Evolutionary conservation across 805 yeast species (phyloP).

Genomic region (Teunomyces stri): DNA sequence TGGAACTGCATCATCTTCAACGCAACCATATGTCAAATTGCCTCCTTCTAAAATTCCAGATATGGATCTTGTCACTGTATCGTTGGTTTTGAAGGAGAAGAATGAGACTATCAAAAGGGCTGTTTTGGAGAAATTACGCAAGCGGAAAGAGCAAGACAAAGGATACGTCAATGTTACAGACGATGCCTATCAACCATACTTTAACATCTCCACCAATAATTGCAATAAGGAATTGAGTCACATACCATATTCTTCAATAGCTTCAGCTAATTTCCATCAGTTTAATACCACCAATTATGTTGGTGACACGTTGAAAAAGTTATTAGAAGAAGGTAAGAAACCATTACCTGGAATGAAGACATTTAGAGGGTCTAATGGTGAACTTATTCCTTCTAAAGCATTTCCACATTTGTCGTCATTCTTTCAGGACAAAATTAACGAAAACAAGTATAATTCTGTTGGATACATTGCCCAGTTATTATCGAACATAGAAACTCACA

Average conservation of each 20-base stretch:
- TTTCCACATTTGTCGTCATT: constrained; percentile 48
- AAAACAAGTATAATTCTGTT: constrained; percentile 18
- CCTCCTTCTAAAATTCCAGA: constrained; percentile 94
- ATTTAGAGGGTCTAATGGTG: constrained; percentile 52
- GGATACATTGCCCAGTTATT: constrained; percentile 40
- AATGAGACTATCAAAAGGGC: constrained; percentile 75
- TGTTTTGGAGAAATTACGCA: constrained; percentile 79
- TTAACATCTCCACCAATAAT: constrained; percentile 60
- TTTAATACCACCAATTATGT: constrained; percentile 59
- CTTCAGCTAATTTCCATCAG: constrained; percentile 63
- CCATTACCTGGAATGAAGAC: constrained; percentile 45
- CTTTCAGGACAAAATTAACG: constrained; percentile 26
- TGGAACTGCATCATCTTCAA: constrained; percentile 23
- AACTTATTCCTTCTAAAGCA: constrained; percentile 44
- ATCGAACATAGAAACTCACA: constrained; percentile 36
- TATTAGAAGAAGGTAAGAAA: constrained; percentile 43
- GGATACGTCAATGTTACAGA: constrained; percentile 85
- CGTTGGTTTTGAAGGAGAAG: constrained; percentile 68
- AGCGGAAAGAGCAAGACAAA: constrained; percentile 65
- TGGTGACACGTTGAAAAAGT: constrained; percentile 37
- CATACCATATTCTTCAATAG: constrained; percentile 76
- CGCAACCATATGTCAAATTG: constrained; percentile 79
- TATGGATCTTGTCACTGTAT: constrained; percentile 81
- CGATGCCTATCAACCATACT: constrained; percentile 78
- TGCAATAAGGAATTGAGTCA: constrained; percentile 53